Conservation (phyloP, 2,329 filamentous ascomycete species). For the Paraphoma sp. region DNA sequence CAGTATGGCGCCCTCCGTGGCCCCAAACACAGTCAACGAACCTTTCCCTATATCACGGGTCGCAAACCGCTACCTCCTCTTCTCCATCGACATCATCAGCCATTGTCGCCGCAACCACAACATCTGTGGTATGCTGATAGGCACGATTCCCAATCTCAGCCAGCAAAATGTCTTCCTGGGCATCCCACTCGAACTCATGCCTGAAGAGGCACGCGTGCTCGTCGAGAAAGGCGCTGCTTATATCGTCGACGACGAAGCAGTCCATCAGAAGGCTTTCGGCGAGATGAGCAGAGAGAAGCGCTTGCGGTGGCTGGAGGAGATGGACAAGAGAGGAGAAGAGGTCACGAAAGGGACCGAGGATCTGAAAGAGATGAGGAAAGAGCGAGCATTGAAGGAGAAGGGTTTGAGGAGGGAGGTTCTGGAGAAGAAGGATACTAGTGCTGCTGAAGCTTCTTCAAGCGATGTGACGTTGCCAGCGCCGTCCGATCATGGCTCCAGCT, state of each 20-base stretch:
- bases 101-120: conserved; percentile 79
- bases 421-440: conserved; percentile 11
- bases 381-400: conserved; percentile 59
- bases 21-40: conserved; percentile 49
- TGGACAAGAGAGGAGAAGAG: conserved; percentile 62
- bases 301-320: conserved; percentile 64
- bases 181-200: conserved; percentile 85
- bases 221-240: conserved; percentile 78
- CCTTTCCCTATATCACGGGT: conserved; percentile 82
- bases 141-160: conserved; percentile 87
- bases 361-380: conserved; percentile 58
- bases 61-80: conserved; percentile 83
- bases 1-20: conserved; percentile 40
- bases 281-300: conserved; percentile 65
- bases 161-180: conserved; percentile 95
- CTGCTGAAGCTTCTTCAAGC: conserved; percentile 17
- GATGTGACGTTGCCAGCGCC: conserved; percentile 18
- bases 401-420: conserved; percentile 36
- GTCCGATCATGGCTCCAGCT: conserved; percentile 14
- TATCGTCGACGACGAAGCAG: conserved; percentile 78
- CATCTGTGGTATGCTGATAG: conserved; percentile 85
- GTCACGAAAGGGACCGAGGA: conserved; percentile 55
- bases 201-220: conserved; percentile 85
- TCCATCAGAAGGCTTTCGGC: conserved; percentile 71
- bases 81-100: conserved; percentile 81